Base-by-base conservation (phyloP, 2,329 filamentous ascomycete species). In the Chaetothyriales sp. region DNA sequence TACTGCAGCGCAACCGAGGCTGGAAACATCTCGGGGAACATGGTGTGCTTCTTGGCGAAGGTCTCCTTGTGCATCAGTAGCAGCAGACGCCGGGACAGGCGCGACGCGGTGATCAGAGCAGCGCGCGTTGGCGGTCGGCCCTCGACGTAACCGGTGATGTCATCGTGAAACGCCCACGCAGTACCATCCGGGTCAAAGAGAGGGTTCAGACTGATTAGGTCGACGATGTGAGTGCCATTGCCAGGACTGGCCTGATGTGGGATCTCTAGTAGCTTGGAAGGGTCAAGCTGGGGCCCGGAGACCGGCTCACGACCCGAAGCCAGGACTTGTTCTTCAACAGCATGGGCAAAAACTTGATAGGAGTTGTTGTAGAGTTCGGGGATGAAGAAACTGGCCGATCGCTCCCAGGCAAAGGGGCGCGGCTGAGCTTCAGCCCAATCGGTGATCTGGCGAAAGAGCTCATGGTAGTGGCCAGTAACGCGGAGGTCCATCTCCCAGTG, bases 11-110 rank as follows among this genome's bases (percentile, higher is more conserved):
- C 82, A 62, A 80, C 75, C 0, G 75, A 77, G 0, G 81, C 75
- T 1, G 83, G 83, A 67, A 83, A 87, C 84, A 89, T 89, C 65
- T 89, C 84, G 22, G 77, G 78, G 63, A 85, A 88, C 81, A 82
- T 87, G 65, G 73, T 80, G 65, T 81, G 84, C 55, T 78, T 79
- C 59, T 77, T 72, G 25, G 75, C 73, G 65, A 73, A 80, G 45
- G 80, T 83, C 61, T 87, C 83, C 57, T 84, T 76, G 65, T 89
- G 84, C 82, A 89, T 88, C 4, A 78, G 78, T 45, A 74, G 67
- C 5, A 88, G 68, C 1, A 88, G 71, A 10, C 81, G 75, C 20
- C 79, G 75, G 25, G 78, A 83, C 32, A 87, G 69, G 8, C 84
- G 79, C 1, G 76, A 79, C 0, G 83, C 81, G 2, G 83, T 86